phyloP scores from a whole-genome alignment of 108 stramenopile genomes.

The Pseudonitzschia delicatissima region DNA sequence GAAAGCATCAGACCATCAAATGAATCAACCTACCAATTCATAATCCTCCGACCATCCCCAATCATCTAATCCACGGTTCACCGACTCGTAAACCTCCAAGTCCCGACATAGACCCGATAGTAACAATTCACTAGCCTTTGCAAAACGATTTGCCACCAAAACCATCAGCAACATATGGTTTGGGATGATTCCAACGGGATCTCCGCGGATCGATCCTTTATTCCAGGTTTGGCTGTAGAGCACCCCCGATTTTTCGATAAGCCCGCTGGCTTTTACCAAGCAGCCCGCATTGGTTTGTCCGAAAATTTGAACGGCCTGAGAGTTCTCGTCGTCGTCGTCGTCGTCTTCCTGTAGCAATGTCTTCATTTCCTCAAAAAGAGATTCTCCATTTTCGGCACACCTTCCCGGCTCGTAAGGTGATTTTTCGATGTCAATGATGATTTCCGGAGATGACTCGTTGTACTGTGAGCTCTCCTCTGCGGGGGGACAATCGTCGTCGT shows the following conservation, averaged over 20 bases:
- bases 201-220: slow-evolving; percentile 31
- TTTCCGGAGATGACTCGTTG: not conserved
- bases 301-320: slow-evolving; percentile 19
- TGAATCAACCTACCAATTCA: slow-evolving; percentile 3
- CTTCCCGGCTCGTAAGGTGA: slow-evolving; percentile 33
- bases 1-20: not conserved
- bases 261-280: slow-evolving; percentile 19
- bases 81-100: slow-evolving; percentile 16
- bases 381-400: slow-evolving; percentile 25
- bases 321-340: not conserved
- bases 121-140: slow-evolving; percentile 24
- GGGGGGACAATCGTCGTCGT: not conserved
- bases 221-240: slow-evolving; percentile 36
- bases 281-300: slow-evolving; percentile 23
- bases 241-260: slow-evolving; percentile 37
- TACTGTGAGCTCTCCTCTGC: not conserved
- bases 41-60: slow-evolving; percentile 22
- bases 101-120: slow-evolving; percentile 26
- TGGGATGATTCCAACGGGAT: slow-evolving; percentile 26
- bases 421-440: slow-evolving; percentile 12
- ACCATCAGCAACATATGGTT: slow-evolving; percentile 26
- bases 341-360: slow-evolving; percentile 12
- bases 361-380: slow-evolving; percentile 21
- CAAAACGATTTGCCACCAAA: slow-evolving; percentile 26
- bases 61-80: slow-evolving; percentile 21